Evolutionary conservation across 169 alveolate species (phyloP).

Genomic region (Neospora caninum): DNA sequence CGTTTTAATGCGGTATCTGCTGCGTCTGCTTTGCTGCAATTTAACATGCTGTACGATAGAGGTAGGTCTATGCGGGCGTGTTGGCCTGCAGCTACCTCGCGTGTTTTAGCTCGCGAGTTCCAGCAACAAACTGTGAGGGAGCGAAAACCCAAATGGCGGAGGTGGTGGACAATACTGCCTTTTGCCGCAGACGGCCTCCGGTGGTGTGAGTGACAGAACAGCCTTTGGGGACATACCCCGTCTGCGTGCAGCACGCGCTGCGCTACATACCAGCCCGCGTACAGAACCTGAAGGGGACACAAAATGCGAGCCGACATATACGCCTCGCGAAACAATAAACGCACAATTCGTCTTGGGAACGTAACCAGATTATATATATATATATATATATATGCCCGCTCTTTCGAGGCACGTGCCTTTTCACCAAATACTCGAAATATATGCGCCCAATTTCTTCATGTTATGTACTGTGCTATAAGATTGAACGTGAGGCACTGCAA

Average conservation of each 20-base stretch:
- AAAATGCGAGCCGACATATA: too few species aligned
- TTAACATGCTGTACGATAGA: neutral
- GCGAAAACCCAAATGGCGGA: neutral
- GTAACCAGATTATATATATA: neutral
- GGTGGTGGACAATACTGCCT: neutral
- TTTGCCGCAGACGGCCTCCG: neutral
- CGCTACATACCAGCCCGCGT: neutral
- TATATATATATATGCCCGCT: too few species aligned
- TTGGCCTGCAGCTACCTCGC: neutral
- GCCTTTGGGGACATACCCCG: neutral
- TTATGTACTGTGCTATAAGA: too few species aligned
- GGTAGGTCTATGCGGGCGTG: neutral
- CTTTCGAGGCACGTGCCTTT: too few species aligned
- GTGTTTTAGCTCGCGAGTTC: neutral
- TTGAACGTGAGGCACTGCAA: too few species aligned
- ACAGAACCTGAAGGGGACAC: neutral
- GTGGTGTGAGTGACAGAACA: neutral
- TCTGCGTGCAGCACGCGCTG: slow-evolving; percentile 41
- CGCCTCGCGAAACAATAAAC: neutral
- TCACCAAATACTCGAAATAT: too few species aligned
- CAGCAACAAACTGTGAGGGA: neutral
- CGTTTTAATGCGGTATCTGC: neutral
- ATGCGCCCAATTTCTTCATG: too few species aligned
- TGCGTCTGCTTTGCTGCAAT: neutral
- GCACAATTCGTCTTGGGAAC: neutral